Base-by-base conservation (phyloP, 768 basidiomycete species). In the Suillus fuscotomentosus region DNA sequence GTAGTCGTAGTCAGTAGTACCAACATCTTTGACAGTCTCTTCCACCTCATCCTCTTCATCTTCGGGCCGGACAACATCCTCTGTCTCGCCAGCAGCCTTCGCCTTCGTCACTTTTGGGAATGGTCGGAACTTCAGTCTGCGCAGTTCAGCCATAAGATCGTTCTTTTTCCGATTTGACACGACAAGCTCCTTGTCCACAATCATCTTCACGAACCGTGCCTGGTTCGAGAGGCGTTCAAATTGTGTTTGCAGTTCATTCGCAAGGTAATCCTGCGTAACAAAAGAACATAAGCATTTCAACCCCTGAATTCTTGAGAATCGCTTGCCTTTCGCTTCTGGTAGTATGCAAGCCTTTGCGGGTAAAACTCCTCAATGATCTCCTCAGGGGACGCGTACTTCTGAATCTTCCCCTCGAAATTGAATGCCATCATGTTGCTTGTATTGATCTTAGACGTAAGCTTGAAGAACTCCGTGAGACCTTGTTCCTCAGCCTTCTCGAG, bases 351-450 rank as follows among this genome's bases (percentile, higher is more conserved):
- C 17, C 97, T 87, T 63, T 88, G 79, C 34, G 93, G 91, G 73
- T 93, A 99, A 74, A 97, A 99, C 45, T 97, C 96, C 67, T 93
- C 88, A 53, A 99, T 76, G 61, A 99, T 93, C 68, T 95, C 91
- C 73, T 99, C 97, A 0, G 97, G 87, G 0, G 88, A 85, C 20
- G 85, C 80, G 75, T 98, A 99, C 78, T 89, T 96, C 80, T 89
- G 94, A 79, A 99, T 97, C 81, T 97, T 97, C 69, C 94, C 90
- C 20, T 96, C 92, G 65, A 92, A 86, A 77, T 99, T 97, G 76
- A 99, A 99, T 78, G 94, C 95, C 20, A 99, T 97, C 97, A 99
- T 99, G 80, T 99, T 99, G 74, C 87, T 85, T 17, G 94, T 97
- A 75, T 83, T 91, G 75, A 99, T 78, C 75, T 95, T 92, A 55